A percentile compares a stretch with the other conserved stretches of the same genome.
These are phyloP conservation scores for Aspergillus mulundensis DNA, from an alignment of 495 filamentous ascomycete species.

Conservation along the genomic window DNA sequence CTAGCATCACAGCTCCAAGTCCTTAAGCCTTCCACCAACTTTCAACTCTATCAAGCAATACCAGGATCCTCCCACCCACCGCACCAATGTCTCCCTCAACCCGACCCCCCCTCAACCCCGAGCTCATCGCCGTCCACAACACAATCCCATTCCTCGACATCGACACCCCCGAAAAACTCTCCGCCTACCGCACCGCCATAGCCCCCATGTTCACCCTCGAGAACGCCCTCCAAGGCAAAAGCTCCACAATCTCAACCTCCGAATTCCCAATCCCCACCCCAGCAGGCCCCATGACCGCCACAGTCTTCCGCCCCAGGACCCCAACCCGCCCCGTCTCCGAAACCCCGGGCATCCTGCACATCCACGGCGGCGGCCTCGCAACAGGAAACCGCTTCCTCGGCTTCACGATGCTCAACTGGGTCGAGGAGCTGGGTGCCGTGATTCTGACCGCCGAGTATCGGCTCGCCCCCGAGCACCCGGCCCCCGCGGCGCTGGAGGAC, in stretches of 20 bases:
- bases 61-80: too few relatives aligned
- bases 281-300: neutral
- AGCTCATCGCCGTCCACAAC: neutral
- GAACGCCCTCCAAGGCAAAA: neutral
- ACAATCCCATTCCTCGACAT: neutral
- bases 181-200: neutral
- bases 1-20: too few relatives aligned
- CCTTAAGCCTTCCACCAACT: too few relatives aligned
- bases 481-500: slow-evolving; percentile 30
- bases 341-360: neutral
- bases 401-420: slow-evolving; percentile 3
- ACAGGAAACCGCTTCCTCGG: slow-evolving; percentile 7
- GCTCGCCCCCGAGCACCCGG: slow-evolving; percentile 31
- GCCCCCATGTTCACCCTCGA: neutral
- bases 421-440: slow-evolving; percentile 14
- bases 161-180: neutral
- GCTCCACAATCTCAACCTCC: neutral
- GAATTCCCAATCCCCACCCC: neutral
- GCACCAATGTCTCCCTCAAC: neutral
- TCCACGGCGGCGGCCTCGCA: slow-evolving; percentile 25
- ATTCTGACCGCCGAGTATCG: slow-evolving; percentile 33
- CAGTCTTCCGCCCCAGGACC: neutral
- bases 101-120: neutral
- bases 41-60: too few relatives aligned
- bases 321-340: neutral